Conservation (phyloP, 2,329 filamentous ascomycete species). For the Corniculantispora saksenae region DNA sequence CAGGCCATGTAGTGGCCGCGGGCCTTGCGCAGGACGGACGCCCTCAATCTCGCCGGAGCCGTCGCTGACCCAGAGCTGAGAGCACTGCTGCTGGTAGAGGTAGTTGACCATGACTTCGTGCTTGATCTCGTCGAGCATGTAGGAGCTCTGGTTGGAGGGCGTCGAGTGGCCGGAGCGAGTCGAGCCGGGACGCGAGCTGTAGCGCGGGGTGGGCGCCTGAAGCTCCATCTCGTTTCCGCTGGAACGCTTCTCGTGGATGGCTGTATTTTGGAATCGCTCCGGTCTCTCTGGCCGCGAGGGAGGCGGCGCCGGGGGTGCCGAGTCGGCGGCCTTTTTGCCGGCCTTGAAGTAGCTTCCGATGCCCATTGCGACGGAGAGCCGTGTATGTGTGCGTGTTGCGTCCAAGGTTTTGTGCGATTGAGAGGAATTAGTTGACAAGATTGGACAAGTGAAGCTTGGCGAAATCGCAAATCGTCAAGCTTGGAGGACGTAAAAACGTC, state of each 20-base stretch:
- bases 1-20: slow-evolving; percentile 72
- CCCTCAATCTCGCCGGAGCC: slow-evolving; percentile 69
- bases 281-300: slow-evolving; percentile 23
- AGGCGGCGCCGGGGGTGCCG: slow-evolving; percentile 19
- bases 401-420: too few relatives aligned
- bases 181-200: slow-evolving; percentile 54
- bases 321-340: slow-evolving; percentile 25
- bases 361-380: slow-evolving; percentile 50
- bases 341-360: slow-evolving; percentile 64
- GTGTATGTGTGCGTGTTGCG: too few relatives aligned
- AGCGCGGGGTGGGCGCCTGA: slow-evolving; percentile 49
- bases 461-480: slow-evolving; percentile 14
- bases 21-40: slow-evolving; percentile 68
- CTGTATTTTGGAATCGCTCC: slow-evolving; percentile 28
- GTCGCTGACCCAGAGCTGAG: slow-evolving; percentile 72
- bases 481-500: neutral
- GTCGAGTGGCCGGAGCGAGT: slow-evolving; percentile 46
- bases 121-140: slow-evolving; percentile 70
- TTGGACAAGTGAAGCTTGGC: too few relatives aligned
- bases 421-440: too few relatives aligned
- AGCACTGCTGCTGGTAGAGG: slow-evolving; percentile 77
- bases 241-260: slow-evolving; percentile 40
- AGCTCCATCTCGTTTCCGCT: slow-evolving; percentile 49
- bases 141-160: slow-evolving; percentile 47
- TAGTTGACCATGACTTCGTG: slow-evolving; percentile 85